Conservation (phyloP, 2,329 filamentous ascomycete species). For the Nothophoma quercina region DNA sequence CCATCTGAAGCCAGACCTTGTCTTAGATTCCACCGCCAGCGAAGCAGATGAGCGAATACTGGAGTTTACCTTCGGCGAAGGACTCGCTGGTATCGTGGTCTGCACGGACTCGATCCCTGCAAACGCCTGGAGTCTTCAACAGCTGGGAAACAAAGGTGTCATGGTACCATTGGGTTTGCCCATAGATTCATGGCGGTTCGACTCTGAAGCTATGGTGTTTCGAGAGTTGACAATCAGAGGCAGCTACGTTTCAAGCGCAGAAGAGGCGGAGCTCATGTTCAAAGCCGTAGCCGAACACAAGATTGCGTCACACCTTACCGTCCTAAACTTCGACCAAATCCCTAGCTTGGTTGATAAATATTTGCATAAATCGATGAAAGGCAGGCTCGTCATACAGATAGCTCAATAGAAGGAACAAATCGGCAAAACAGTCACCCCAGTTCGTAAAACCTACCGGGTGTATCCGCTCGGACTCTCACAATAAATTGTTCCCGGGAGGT, state of each 20-base stretch:
- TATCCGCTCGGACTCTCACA: no score
- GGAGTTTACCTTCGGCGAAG: constrained; percentile 29
- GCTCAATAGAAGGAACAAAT: constrained; percentile 16
- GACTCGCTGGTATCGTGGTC: constrained; percentile 35
- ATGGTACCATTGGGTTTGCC: constrained; percentile 37
- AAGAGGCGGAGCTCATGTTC: constrained; percentile 36
- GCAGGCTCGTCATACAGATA: constrained; percentile 32
- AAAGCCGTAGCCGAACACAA: constrained; percentile 28
- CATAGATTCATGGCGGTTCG: constrained; percentile 36
- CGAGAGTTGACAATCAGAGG: constrained; percentile 35
- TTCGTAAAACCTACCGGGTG: no score
- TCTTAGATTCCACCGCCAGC: constrained; percentile 24
- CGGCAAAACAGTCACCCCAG: no score
- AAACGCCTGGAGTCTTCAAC: constrained; percentile 35
- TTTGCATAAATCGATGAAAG: constrained; percentile 31
- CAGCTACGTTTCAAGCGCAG: constrained; percentile 35
- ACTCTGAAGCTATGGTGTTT: constrained; percentile 34
- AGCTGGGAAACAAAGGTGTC: constrained; percentile 31
- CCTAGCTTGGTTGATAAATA: constrained; percentile 30
- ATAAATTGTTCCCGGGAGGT: no score
- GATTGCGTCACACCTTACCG: constrained; percentile 32
- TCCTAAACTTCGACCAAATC: constrained; percentile 31
- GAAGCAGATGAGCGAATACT: constrained; percentile 25
- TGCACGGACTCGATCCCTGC: constrained; percentile 35
- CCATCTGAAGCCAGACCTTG: constrained; percentile 28